Conservation (phyloP, 1,139 yeast species). For the Blastobotrys aristatus region DNA sequence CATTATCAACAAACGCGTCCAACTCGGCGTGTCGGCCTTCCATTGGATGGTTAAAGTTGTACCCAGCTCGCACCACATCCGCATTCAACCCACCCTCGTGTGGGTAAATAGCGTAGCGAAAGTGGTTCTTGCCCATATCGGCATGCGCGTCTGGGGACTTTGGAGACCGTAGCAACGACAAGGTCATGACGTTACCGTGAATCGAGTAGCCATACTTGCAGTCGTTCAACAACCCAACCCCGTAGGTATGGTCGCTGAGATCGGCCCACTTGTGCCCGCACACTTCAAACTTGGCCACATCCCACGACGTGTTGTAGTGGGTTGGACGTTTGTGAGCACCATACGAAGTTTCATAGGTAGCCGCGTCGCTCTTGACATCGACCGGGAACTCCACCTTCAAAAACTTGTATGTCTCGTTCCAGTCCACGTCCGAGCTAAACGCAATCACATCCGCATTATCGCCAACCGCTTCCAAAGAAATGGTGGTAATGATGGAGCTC, state of each 20-base stretch:
- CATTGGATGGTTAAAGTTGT: conserved; percentile 68
- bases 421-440: conserved; percentile 66
- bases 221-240: conserved; percentile 82
- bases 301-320: conserved; percentile 93
- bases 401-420: conserved; percentile 87
- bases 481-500: conserved; percentile 61
- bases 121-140: conserved; percentile 83
- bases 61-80: conserved; percentile 67
- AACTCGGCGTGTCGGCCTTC: conserved; percentile 15
- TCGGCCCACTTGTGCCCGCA: conserved; percentile 94
- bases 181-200: conserved; percentile 82
- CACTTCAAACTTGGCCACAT: conserved; percentile 92
- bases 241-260: conserved; percentile 77
- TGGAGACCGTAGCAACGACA: conserved; percentile 77
- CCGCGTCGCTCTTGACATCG: conserved; percentile 65
- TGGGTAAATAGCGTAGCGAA: conserved; percentile 80
- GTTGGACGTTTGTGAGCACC: conserved; percentile 90
- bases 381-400: conserved; percentile 95
- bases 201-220: conserved; percentile 88
- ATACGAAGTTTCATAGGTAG: conserved; percentile 88
- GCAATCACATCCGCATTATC: conserved; percentile 35
- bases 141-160: conserved; percentile 91
- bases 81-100: conserved; percentile 62
- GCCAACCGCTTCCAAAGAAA: conserved; percentile 49
- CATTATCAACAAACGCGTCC: conserved; percentile 5